These are phyloP conservation scores for Umbelopsis sp. DNA, from an alignment of 192 early-diverging fungal genomes.

Conservation along the genomic window DNA sequence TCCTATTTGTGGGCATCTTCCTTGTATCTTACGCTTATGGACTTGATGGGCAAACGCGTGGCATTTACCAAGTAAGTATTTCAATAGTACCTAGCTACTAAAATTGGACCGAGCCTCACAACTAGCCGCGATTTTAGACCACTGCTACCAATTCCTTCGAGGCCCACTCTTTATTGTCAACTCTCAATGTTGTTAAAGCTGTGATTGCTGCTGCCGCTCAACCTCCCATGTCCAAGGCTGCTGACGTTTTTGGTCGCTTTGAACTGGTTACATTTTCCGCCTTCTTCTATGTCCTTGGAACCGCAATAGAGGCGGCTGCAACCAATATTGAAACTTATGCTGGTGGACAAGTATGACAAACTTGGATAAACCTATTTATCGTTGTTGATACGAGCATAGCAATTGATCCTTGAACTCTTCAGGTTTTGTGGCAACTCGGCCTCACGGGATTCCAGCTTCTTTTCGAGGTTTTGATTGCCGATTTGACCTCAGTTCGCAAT, in stretches of 20 bases:
- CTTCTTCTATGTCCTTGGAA: conserved; percentile 20
- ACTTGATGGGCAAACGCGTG: neutral
- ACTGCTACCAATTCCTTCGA: conserved; percentile 14
- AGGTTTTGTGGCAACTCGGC: conserved; percentile 17
- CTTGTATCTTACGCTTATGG: conserved; percentile 8
- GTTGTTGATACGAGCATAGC: neutral
- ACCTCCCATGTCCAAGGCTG: conserved; percentile 17
- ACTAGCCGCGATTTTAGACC: neutral
- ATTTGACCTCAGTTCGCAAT: neutral
- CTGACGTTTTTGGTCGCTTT: conserved; percentile 15
- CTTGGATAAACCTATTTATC: no score
- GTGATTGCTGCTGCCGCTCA: conserved; percentile 17
- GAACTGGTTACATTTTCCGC: conserved; percentile 12
- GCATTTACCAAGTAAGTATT: conserved; percentile 15
- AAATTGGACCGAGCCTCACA: neutral
- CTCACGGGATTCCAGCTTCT: conserved; percentile 16
- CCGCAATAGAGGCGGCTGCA: conserved; percentile 2
- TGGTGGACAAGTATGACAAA: conserved; percentile 1
- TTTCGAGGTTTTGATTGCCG: conserved; percentile 19
- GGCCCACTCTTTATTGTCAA: conserved; percentile 2
- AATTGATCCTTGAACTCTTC: no score
- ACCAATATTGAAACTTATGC: conserved; percentile 11
- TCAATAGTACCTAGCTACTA: neutral
- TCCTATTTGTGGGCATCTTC: conserved; percentile 8
- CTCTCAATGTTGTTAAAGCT: conserved; percentile 15